These are phyloP conservation scores for Phytophthora pseudosyringae DNA, from an alignment of 352 stramenopile genomes.

Conservation along the genomic window DNA sequence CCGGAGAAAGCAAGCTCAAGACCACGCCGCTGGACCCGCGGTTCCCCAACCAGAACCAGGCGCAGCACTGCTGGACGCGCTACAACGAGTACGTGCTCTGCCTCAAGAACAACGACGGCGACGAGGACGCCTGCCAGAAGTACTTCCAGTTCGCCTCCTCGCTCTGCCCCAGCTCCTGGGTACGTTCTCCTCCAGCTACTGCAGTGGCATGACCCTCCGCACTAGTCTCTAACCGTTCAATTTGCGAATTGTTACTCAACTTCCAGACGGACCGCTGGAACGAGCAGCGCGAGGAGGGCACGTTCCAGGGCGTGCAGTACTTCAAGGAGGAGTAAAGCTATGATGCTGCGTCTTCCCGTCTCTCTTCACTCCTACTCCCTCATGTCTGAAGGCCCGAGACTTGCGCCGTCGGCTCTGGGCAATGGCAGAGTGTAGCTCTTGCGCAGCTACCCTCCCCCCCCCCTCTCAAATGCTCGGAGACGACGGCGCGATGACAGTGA, in stretches of 20 bases:
- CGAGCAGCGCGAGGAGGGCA: conserved; percentile 82
- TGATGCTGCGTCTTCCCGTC: conserved; percentile 11
- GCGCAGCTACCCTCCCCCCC: not conserved
- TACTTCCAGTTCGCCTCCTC: conserved; percentile 74
- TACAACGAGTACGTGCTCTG: conserved; percentile 99
- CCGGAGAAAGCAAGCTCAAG: conserved; percentile 64
- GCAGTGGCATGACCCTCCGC: not conserved
- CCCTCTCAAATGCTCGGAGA: not conserved
- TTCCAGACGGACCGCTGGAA: conserved; percentile 79
- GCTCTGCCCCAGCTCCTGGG: conserved; percentile 82
- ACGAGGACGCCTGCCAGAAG: conserved; percentile 93
- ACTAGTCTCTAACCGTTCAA: conserved; percentile 8
- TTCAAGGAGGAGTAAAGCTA: conserved; percentile 51
- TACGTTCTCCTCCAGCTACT: conserved; percentile 36
- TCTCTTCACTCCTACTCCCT: conserved; percentile 5
- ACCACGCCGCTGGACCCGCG: conserved; percentile 86
- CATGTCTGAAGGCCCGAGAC: conserved; percentile 13
- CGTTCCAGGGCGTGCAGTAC: conserved; percentile 85
- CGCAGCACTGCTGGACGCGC: conserved; percentile 90
- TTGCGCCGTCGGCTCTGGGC: conserved; percentile 5
- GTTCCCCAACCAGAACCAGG: conserved; percentile 90
- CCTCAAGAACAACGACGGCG: conserved; percentile 94
- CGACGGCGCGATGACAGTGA: conserved; percentile 22
- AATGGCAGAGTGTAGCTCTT: conserved; percentile 6
- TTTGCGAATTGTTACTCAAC: conserved; percentile 1